phyloP scores from a whole-genome alignment of 805 yeast genomes.

The Schizosaccharomyces lindneri region DNA sequence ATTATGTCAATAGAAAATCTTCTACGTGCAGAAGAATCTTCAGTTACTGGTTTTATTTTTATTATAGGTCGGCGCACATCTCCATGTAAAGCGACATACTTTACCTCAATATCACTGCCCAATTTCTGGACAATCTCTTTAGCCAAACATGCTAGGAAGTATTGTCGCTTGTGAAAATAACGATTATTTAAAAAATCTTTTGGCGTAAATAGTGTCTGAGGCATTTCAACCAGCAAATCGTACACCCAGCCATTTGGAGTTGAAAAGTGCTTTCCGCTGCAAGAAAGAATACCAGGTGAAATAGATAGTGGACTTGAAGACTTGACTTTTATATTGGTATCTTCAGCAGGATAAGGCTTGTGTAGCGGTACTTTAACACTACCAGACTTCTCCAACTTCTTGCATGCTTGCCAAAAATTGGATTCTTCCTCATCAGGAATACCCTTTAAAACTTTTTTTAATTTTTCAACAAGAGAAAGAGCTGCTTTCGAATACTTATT shows the following conservation, averaged over 20 bases:
- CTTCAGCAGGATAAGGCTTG: slow-evolving; percentile 53
- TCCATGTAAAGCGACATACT: slow-evolving; percentile 48
- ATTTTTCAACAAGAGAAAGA: slow-evolving; percentile 50
- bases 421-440: slow-evolving; percentile 31
- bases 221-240: slow-evolving; percentile 70
- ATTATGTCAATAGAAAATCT: slow-evolving; percentile 48
- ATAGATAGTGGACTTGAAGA: slow-evolving; percentile 49
- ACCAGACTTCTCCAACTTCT: slow-evolving; percentile 24
- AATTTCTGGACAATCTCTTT: slow-evolving; percentile 27
- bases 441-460: slow-evolving; percentile 41
- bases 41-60: not conserved
- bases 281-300: slow-evolving; percentile 70
- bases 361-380: slow-evolving; percentile 57
- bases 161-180: slow-evolving; percentile 71
- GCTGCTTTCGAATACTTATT: slow-evolving; percentile 39
- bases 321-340: slow-evolving; percentile 44
- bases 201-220: slow-evolving; percentile 39
- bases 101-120: slow-evolving; percentile 21
- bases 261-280: slow-evolving; percentile 55
- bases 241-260: slow-evolving; percentile 40
- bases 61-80: slow-evolving; percentile 58
- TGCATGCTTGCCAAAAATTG: slow-evolving; percentile 24
- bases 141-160: slow-evolving; percentile 58
- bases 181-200: slow-evolving; percentile 82
- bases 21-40: slow-evolving; percentile 32